Percentiles rank a stretch among this genome's conserved stretches.
These are phyloP conservation scores for Ogataea philodendri DNA, from an alignment of 805 yeast species.

Conservation along the genomic window DNA sequence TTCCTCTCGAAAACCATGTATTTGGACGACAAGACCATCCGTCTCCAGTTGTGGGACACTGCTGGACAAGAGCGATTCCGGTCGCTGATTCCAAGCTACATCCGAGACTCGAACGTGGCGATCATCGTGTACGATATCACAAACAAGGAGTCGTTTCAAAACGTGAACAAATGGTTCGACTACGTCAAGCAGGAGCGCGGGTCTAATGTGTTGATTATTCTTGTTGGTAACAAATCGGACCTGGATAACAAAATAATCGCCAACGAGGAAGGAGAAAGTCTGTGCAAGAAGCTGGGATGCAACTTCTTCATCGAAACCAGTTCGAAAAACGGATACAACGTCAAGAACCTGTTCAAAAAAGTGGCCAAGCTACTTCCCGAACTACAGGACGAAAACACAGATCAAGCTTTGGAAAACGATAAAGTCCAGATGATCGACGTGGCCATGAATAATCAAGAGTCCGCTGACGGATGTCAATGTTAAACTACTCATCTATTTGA, in stretches of 20 bases:
- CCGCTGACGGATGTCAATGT: conserved; percentile 40
- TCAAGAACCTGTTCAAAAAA: conserved; percentile 82
- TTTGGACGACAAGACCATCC: conserved; percentile 89
- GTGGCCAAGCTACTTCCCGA: conserved; percentile 92
- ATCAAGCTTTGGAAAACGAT: conserved; percentile 23
- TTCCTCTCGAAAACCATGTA: conserved; percentile 92
- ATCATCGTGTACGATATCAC: conserved; percentile 94
- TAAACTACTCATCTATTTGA: conserved; percentile 28
- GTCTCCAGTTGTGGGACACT: conserved; percentile 96
- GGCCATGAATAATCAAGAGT: conserved; percentile 35
- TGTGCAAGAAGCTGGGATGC: conserved; percentile 70
- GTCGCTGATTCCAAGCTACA: conserved; percentile 91
- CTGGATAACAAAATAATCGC: conserved; percentile 81
- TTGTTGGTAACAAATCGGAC: conserved; percentile 92
- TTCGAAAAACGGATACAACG: conserved; percentile 93
- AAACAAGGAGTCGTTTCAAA: conserved; percentile 76
- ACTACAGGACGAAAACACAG: conserved; percentile 39
- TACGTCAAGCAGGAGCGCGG: conserved; percentile 95
- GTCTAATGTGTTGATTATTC: conserved; percentile 77
- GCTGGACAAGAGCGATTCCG: conserved; percentile 97
- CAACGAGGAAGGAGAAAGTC: conserved; percentile 77
- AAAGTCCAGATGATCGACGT: conserved; percentile 45
- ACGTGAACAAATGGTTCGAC: conserved; percentile 87
- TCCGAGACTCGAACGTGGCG: conserved; percentile 96
- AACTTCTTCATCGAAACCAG: conserved; percentile 87